Conservation (phyloP, 345 rosid species). For the Moricandia arvensis region DNA sequence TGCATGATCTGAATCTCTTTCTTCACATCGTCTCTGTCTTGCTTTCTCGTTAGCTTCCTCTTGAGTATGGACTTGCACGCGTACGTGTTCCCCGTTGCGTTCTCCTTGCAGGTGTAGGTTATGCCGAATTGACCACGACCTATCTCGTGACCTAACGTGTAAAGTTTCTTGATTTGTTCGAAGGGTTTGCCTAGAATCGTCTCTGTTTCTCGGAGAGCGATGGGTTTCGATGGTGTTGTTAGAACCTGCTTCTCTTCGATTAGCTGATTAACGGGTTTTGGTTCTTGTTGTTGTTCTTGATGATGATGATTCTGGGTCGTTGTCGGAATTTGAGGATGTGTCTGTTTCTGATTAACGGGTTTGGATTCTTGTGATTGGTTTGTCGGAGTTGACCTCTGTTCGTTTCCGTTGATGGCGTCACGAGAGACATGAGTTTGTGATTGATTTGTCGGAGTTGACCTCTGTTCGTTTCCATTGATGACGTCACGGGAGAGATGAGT, state of each 20-base stretch:
- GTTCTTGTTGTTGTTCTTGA: constrained; percentile 16
- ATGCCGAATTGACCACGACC: constrained; percentile 92
- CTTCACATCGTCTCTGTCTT: constrained; percentile 67
- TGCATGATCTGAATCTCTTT: constrained; percentile 83
- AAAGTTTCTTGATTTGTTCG: constrained; percentile 48
- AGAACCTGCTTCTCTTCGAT: constrained; percentile 3
- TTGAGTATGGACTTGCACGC: constrained; percentile 84
- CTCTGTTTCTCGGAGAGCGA: constrained; percentile 32
- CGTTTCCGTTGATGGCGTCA: not conserved
- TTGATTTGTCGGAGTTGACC: constrained; percentile 26
- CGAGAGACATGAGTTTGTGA: constrained; percentile 29
- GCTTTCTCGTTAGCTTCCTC: constrained; percentile 55
- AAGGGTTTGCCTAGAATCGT: constrained; percentile 65
- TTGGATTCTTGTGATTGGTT: not conserved
- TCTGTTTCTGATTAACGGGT: constrained; percentile 39
- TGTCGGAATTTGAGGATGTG: constrained; percentile 31
- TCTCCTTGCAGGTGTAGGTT: constrained; percentile 69
- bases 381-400: not conserved
- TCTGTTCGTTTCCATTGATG: constrained; percentile 32
- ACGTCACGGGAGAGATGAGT: constrained; percentile 26
- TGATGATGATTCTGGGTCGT: constrained; percentile 11
- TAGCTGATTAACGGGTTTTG: constrained; percentile 9
- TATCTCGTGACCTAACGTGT: constrained; percentile 61
- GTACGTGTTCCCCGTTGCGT: constrained; percentile 51
- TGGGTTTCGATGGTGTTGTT: constrained; percentile 25